phyloP scores from a whole-genome alignment of 371 early-diverging fungal genomes.

The Entomophthora muscae region DNA sequence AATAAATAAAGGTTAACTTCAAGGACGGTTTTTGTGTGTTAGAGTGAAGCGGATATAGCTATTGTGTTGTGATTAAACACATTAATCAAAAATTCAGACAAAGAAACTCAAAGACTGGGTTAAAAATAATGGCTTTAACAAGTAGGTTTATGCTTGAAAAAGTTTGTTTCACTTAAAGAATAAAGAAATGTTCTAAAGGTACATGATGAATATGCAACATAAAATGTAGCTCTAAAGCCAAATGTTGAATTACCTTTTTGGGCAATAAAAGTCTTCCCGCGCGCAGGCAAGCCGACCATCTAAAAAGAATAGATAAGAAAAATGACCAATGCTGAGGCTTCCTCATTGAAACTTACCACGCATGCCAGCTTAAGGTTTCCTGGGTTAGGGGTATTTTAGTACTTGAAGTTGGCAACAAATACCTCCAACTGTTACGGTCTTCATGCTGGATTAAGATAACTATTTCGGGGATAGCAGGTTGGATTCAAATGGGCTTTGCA shows the following conservation, averaged over 20 bases:
- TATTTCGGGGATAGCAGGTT: not conserved
- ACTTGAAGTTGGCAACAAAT: not conserved
- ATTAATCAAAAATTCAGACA: not conserved
- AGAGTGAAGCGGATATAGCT: not conserved
- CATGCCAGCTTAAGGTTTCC: constrained; percentile 8
- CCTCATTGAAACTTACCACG: constrained; percentile 3
- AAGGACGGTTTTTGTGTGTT: not conserved
- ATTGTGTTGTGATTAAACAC: not conserved
- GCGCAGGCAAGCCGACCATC: constrained; percentile 79
- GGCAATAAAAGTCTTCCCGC: constrained; percentile 79
- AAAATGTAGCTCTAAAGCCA: no score
- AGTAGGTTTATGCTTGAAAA: no score
- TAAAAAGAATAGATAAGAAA: constrained; percentile 12
- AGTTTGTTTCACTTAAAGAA: no score
- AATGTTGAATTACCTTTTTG: constrained; percentile 52
- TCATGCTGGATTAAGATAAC: not conserved
- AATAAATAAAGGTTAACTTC: not conserved
- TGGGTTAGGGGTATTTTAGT: not conserved
- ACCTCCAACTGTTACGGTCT: constrained; percentile 7
- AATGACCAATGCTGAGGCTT: not conserved
- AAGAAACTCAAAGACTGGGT: no score
- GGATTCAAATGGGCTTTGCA: no score
- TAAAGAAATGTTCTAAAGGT: no score
- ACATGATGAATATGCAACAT: no score
- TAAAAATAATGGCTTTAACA: no score